Evolutionary conservation across 768 basidiomycete genomes (phyloP), one percentile per base, ranked within the genome.

Genomic region (Kockovaella imperatae): DNA sequence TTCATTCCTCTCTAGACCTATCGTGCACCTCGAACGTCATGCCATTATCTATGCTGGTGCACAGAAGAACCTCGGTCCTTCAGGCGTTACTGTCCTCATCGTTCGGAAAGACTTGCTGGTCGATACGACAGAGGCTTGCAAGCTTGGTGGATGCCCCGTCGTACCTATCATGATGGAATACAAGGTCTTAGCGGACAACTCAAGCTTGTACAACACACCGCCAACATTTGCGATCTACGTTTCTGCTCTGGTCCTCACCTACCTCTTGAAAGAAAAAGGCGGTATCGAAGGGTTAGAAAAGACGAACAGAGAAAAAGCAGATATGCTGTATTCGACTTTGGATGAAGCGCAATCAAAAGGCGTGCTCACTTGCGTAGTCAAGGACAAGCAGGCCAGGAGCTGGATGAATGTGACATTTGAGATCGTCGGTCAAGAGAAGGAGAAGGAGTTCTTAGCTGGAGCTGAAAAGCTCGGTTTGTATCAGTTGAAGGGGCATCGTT

Each of bases 341-440:
- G 77, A 78, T 55, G 78, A 80, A 55, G 87, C 87, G 3, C 80
- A 83, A 67, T 74, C 72, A 49, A 77, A 76, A 59, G 87, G 87
- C 0, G 73, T 87, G 47, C 80, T 87, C 59, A 77, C 73, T 57
- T 68, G 77, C 18, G 86, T 84, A 64, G 90, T 93, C 6, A 57
- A 63, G 17, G 76, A 79, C 62, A 76, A 77, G 49, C 83, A 80
- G 4, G 80, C 82, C 40, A 78, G 84, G 51, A 96, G 91, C 71
- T 85, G 86, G 81, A 97, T 97, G 93, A 99, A 99, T 68, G 77
- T 87, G 14, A 86, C 87, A 0, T 97, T 96, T 71, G 79, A 80
- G 45, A 74, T 91, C 11, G 55, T 80, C 11, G 67, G 62, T 0
- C 84, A 86, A n/a, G 83, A 77, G 1, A 77, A 76, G 17, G 75